A percentile compares a stretch with the other conserved stretches of the same genome.
These are phyloP conservation scores for Plectranthus barbatus DNA, from an alignment of 257 asterid genomes.

Conservation along the genomic window DNA sequence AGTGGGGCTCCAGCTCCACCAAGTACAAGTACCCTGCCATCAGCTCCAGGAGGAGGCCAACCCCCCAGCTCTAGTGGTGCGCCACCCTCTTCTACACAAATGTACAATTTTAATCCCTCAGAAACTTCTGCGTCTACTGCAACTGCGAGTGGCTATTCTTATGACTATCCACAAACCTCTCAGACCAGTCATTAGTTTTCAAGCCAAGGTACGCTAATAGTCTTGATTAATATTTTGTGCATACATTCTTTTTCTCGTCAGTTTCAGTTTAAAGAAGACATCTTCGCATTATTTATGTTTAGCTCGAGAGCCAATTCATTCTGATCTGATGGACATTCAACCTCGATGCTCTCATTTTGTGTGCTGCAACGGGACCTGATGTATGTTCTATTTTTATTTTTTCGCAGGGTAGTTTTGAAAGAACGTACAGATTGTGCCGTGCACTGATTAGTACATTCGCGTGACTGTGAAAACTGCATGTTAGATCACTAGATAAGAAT, in stretches of 20 bases:
- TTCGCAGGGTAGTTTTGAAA: too few species aligned
- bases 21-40: slow-evolving; percentile 13
- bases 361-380: too few species aligned
- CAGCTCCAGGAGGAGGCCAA: slow-evolving; percentile 30
- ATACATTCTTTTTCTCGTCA: neutral
- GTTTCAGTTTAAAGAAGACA: neutral
- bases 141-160: slow-evolving; percentile 21
- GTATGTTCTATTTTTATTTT: too few species aligned
- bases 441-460: too few species aligned
- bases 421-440: too few species aligned
- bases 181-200: slow-evolving; percentile 21
- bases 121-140: slow-evolving; percentile 17
- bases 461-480: too few species aligned
- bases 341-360: too few species aligned
- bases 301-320: neutral
- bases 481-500: too few species aligned
- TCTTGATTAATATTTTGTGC: neutral
- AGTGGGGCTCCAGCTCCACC: slow-evolving; percentile 23
- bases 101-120: slow-evolving; percentile 23
- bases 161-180: slow-evolving; percentile 19
- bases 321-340: too few species aligned
- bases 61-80: slow-evolving; percentile 21
- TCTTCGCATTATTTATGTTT: neutral
- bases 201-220: slow-evolving; percentile 1
- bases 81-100: slow-evolving; percentile 17